Base-by-base conservation (phyloP, 2,329 filamentous ascomycete species). In the Fusarium sp. region DNA sequence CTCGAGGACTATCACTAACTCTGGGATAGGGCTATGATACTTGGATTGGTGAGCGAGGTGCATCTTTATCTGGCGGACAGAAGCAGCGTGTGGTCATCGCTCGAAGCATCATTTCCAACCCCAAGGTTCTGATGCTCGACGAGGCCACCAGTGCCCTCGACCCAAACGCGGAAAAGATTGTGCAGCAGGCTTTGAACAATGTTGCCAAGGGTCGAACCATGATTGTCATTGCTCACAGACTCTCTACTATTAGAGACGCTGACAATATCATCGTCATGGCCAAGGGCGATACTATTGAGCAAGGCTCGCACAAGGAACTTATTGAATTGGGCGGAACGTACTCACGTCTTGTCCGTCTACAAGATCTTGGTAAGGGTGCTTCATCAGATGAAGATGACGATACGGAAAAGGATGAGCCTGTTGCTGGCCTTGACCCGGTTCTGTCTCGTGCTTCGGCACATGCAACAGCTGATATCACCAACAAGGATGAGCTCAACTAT, bases 51-150 rank as follows among this genome's bases (percentile, higher is more conserved):
- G 91, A 93, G 75, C 87, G 88, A 14, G 92, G 92, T 0, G 89
- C 90, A 10, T 91, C 90, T 54, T 83, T 94, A 0, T 92, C 89
- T 6, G 92, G 92, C 10, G 92, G 92, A 1, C 92, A 93, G 76
- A 87, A 91, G 62, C 92, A 93, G 77, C 87, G 92, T 6, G 85
- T 93, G 30, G 89, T 91, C 2, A 93, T 93, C 72, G 92, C 92
- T 3, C 87, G 91, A 23, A 91, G 88, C 68, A 92, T 93, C 72
- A 86, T 93, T 50, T 90, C 90, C 25, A 84, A 91, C 65, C 91
- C 92, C 0, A 85, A 85, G 4, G 89, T 94, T 50, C 83, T 94
- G 0, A 88, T 94, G 34, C 84, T 94, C 2, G 92, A 94, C 72
- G 92, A 94, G 80, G 92, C 92, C 2, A 94, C 92, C 0, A 91